These are phyloP conservation scores for Trapa incisa DNA, from an alignment of 345 rosid genomes.

Conservation along the genomic window DNA sequence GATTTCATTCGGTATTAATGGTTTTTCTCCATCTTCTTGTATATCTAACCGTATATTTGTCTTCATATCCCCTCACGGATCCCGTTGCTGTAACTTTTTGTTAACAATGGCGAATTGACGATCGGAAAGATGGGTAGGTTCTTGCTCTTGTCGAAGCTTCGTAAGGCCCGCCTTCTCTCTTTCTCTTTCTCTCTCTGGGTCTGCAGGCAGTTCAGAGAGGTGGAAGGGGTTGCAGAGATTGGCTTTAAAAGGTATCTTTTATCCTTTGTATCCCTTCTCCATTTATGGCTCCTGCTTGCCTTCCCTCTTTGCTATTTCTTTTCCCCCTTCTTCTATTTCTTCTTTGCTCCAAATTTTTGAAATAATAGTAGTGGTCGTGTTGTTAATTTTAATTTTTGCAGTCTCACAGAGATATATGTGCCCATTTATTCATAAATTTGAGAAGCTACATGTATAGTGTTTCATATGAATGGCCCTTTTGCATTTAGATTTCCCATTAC, in stretches of 20 bases:
- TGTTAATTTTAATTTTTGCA: too few relatives aligned
- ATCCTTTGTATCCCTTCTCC: slow-evolving; percentile 3
- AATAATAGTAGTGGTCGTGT: too few relatives aligned
- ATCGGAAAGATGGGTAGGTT: neutral
- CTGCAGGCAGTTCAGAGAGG: slow-evolving; percentile 23
- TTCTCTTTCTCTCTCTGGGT: neutral
- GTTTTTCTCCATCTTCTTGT: too few relatives aligned
- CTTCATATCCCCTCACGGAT: too few relatives aligned
- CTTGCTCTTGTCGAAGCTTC: slow-evolving; percentile 27
- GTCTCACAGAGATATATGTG: too few relatives aligned
- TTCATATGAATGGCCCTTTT: neutral
- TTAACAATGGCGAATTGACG: neutral
- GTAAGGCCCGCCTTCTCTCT: slow-evolving; percentile 17
- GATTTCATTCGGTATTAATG: too few relatives aligned
- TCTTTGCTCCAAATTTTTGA: too few relatives aligned
- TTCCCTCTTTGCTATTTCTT: neutral
- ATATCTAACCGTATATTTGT: too few relatives aligned
- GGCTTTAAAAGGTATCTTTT: slow-evolving; percentile 18
- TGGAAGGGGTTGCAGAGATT: slow-evolving; percentile 12
- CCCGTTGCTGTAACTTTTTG: too few relatives aligned
- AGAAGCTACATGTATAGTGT: too few relatives aligned
- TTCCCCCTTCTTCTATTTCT: neutral
- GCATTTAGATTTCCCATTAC: neutral
- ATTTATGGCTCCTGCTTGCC: neutral
- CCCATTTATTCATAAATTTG: too few relatives aligned